Conservation (phyloP, 148 eudicot genomes). For the Chenopodium album region DNA sequence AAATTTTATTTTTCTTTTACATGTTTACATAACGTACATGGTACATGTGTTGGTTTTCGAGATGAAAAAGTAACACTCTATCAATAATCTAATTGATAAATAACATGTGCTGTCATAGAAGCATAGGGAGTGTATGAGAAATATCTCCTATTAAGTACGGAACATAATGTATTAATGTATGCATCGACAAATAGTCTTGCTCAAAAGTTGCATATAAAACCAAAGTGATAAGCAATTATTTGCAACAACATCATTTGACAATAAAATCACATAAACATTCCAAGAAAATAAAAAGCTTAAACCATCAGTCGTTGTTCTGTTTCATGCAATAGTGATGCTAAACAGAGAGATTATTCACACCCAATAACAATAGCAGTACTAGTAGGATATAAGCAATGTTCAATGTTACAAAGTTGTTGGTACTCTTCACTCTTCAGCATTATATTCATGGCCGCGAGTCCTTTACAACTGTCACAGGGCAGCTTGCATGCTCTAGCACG, state of each 20-base stretch:
- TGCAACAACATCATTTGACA: not conserved
- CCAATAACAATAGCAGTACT: not conserved
- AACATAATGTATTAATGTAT: too few relatives aligned
- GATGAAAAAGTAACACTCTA: too few relatives aligned
- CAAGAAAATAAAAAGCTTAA: not conserved
- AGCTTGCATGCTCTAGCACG: slow-evolving; percentile 41
- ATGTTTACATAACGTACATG: too few relatives aligned
- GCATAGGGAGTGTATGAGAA: too few relatives aligned
- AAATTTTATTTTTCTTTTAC: too few relatives aligned
- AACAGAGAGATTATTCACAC: not conserved
- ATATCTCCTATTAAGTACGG: too few relatives aligned
- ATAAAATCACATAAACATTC: not conserved
- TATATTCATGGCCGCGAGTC: slow-evolving; percentile 3
- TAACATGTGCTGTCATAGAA: too few relatives aligned
- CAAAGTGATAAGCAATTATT: not conserved
- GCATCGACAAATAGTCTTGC: too few relatives aligned
- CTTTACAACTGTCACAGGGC: slow-evolving; percentile 49
- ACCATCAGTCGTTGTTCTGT: not conserved
- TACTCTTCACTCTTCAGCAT: not conserved
- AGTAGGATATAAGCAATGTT: too few relatives aligned
- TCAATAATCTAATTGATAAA: too few relatives aligned
- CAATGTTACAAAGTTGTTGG: not conserved
- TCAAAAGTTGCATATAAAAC: not conserved
- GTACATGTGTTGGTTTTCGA: too few relatives aligned
- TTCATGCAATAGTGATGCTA: not conserved